Percentiles rank a stretch among this genome's conserved stretches.
phyloP scores from a whole-genome alignment of 805 yeast species.

The Myxozyma monticola region DNA sequence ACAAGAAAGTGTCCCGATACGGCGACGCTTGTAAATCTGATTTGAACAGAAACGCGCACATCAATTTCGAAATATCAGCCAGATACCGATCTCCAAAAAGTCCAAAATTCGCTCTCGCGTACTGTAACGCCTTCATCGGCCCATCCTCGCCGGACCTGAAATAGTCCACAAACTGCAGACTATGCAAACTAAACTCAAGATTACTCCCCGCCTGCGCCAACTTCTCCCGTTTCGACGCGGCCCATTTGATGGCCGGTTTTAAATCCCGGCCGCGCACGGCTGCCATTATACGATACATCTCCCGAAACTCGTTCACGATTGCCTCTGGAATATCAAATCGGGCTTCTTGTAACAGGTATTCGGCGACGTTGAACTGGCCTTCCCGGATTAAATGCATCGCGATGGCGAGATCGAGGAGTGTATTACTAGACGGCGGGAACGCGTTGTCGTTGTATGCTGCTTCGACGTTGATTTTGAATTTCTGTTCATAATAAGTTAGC shows the following conservation, averaged over 20 bases:
- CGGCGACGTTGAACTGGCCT: constrained; percentile 46
- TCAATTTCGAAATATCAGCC: constrained; percentile 47
- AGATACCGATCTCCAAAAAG: constrained; percentile 45
- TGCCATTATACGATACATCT: constrained; percentile 47
- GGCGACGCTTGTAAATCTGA: constrained; percentile 32
- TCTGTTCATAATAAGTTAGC: constrained; percentile 4
- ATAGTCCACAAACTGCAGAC: constrained; percentile 44
- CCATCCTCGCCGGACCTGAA: constrained; percentile 12
- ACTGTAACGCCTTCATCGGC: constrained; percentile 41
- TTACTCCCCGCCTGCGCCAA: constrained; percentile 44
- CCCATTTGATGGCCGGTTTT: constrained; percentile 54
- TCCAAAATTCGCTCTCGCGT: constrained; percentile 47
- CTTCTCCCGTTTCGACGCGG: constrained; percentile 33
- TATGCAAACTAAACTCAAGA: constrained; percentile 49
- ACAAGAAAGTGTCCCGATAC: constrained; percentile 33
- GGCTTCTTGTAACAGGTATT: constrained; percentile 37
- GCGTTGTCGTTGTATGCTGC: constrained; percentile 21
- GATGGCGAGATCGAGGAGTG: constrained; percentile 45
- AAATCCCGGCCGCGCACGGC: constrained; percentile 43
- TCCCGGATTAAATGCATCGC: constrained; percentile 50
- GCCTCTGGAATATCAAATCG: constrained; percentile 34
- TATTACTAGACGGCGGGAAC: constrained; percentile 28
- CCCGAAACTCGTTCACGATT: constrained; percentile 42
- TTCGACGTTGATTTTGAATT: constrained; percentile 26
- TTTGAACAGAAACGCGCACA: constrained; percentile 42